A percentile compares a stretch with the other conserved stretches of the same genome.
phyloP scores from a whole-genome alignment of 2,329 filamentous ascomycete genomes.

The Fusarium duplospermum region DNA sequence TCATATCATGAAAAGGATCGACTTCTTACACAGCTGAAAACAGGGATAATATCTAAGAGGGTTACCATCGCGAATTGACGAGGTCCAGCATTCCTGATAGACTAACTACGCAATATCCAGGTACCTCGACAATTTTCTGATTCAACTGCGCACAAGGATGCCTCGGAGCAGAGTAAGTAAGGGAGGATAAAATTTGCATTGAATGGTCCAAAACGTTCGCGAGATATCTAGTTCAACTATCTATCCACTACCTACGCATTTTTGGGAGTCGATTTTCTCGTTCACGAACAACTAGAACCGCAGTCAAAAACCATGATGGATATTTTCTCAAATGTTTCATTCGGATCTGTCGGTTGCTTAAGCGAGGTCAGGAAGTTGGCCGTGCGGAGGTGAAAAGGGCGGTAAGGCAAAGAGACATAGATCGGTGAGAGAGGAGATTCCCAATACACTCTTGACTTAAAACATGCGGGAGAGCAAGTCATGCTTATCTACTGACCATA shows the following conservation, averaged over 20 bases:
- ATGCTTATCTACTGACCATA: background rate
- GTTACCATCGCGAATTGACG: background rate
- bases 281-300: too few species aligned
- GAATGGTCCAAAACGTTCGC: too few species aligned
- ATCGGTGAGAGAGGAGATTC: background rate
- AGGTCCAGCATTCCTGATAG: background rate
- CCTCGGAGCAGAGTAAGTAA: too few species aligned
- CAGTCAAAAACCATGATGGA: background rate
- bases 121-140: too few species aligned
- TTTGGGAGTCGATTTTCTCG: background rate
- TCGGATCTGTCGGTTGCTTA: background rate
- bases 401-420: background rate
- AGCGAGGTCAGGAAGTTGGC: background rate
- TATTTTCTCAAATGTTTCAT: background rate
- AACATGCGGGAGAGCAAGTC: background rate
- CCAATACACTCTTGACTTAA: background rate
- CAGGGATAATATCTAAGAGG: background rate
- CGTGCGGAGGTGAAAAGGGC: background rate
- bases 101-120: background rate
- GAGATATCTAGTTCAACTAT: too few species aligned
- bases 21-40: background rate
- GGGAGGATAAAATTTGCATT: too few species aligned
- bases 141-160: too few species aligned
- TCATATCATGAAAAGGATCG: background rate
- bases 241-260: too few species aligned